Conservation (phyloP, 2,329 filamentous ascomycete species). For the Xylariaceae sp. region DNA sequence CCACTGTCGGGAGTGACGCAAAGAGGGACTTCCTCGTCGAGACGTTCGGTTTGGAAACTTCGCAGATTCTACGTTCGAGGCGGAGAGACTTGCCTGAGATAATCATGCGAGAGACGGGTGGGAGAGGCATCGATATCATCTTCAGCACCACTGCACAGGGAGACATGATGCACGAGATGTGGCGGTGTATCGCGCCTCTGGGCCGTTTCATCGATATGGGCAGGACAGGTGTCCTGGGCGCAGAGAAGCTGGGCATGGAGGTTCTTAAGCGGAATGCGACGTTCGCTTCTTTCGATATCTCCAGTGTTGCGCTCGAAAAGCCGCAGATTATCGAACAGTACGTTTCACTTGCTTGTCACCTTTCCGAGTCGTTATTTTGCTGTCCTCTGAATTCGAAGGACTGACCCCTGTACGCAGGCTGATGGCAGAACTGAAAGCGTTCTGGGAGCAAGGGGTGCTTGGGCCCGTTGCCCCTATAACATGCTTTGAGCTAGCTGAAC, state of each 20-base stretch:
- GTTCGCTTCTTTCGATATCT: background rate
- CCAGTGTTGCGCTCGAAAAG: too few species aligned
- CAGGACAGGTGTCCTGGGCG: slow-evolving; percentile 15
- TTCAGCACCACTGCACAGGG: slow-evolving; percentile 23
- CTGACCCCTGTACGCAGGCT: too few species aligned
- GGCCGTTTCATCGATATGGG: background rate
- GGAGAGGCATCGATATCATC: slow-evolving; percentile 30
- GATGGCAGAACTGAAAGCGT: too few species aligned
- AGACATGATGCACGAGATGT: background rate
- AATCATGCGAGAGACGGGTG: slow-evolving; percentile 24
- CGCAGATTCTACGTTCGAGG: slow-evolving; percentile 26
- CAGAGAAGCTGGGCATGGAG: slow-evolving; percentile 21
- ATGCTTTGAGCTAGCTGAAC: slow-evolving; percentile 30
- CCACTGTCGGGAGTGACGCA: background rate
- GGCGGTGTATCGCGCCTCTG: background rate
- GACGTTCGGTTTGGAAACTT: slow-evolving; percentile 28
- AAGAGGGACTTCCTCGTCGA: background rate
- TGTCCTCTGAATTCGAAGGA: too few species aligned
- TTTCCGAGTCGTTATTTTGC: too few species aligned
- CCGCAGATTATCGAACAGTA: too few species aligned
- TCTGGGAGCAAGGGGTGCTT: slow-evolving; percentile 33
- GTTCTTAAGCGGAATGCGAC: background rate
- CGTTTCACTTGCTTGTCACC: too few species aligned
- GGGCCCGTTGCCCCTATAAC: slow-evolving; percentile 31
- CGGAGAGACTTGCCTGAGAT: slow-evolving; percentile 8